Percentiles rank a stretch among this genome's conserved stretches.
Evolutionary conservation across 768 basidiomycete genomes (phyloP).

Genomic region (Clavulina sp.): DNA sequence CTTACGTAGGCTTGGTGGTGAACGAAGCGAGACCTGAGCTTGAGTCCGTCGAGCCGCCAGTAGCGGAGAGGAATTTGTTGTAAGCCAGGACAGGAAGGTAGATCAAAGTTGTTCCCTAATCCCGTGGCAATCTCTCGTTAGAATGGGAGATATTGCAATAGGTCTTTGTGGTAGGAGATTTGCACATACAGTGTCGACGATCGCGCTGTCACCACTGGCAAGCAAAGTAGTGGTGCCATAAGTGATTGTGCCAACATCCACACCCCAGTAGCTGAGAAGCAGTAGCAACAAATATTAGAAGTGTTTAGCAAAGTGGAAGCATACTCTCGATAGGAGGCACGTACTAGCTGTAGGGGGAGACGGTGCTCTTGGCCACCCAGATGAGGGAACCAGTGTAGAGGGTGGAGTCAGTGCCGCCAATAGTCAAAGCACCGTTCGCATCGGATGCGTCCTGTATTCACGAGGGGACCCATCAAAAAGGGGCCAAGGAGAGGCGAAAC

Average conservation of each 20-base stretch:
- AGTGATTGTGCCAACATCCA: background rate
- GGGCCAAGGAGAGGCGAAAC: background rate
- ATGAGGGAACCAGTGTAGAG: background rate
- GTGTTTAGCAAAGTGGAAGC: background rate
- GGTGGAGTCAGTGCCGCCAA: background rate
- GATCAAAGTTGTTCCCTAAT: background rate
- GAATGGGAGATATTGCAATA: too few relatives aligned
- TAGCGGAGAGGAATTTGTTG: background rate
- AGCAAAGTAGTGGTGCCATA: background rate
- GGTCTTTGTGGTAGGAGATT: too few relatives aligned
- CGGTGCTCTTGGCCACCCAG: background rate
- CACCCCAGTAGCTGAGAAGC: background rate
- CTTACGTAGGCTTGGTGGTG: background rate
- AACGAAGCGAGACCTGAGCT: background rate
- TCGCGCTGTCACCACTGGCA: background rate
- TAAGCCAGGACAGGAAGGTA: background rate
- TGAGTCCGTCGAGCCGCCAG: background rate
- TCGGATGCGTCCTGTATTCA: background rate
- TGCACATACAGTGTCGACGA: conserved; percentile 1
- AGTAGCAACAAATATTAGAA: background rate
- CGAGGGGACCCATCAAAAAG: background rate
- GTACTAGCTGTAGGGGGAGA: background rate
- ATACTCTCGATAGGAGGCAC: too few relatives aligned
- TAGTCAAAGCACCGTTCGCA: background rate
- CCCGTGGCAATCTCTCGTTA: too few relatives aligned